These are phyloP conservation scores for Plasmodium adleri DNA, from an alignment of 169 alveolate genomes.

Conservation along the genomic window DNA sequence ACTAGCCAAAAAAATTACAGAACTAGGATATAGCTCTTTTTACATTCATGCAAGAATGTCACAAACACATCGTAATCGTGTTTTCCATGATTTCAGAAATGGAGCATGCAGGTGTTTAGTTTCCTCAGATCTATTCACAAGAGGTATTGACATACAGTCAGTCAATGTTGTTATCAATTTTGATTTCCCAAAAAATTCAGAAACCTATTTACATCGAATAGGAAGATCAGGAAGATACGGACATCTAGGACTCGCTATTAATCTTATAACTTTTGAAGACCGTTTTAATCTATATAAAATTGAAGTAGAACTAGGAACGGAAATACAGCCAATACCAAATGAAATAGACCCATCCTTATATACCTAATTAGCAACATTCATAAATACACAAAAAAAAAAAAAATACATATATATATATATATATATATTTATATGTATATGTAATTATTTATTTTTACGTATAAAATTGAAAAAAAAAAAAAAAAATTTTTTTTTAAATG, in stretches of 20 bases:
- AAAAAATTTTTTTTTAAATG: conserved; percentile 31
- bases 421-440: conserved; percentile 8
- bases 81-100: conserved; percentile 97
- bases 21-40: conserved; percentile 98
- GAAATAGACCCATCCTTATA: conserved; percentile 93
- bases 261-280: conserved; percentile 96
- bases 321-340: conserved; percentile 97
- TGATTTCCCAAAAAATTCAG: conserved; percentile 97
- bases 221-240: conserved; percentile 99
- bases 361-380: conserved; percentile 79
- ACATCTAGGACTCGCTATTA: conserved; percentile 97
- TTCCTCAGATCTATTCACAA: conserved; percentile 97
- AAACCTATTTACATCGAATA: conserved; percentile 97
- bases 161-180: conserved; percentile 99
- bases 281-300: conserved; percentile 90
- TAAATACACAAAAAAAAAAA: neutral
- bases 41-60: conserved; percentile 99
- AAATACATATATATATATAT: conserved; percentile 6
- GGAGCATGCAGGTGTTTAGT: conserved; percentile 97
- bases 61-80: conserved; percentile 96
- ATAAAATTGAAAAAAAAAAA: neutral
- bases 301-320: conserved; percentile 98
- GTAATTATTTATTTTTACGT: conserved; percentile 2
- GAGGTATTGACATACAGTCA: conserved; percentile 99
- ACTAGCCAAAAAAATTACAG: conserved; percentile 98